Conservation (phyloP, 257 asterid species). For the Pogostemon cablin region DNA sequence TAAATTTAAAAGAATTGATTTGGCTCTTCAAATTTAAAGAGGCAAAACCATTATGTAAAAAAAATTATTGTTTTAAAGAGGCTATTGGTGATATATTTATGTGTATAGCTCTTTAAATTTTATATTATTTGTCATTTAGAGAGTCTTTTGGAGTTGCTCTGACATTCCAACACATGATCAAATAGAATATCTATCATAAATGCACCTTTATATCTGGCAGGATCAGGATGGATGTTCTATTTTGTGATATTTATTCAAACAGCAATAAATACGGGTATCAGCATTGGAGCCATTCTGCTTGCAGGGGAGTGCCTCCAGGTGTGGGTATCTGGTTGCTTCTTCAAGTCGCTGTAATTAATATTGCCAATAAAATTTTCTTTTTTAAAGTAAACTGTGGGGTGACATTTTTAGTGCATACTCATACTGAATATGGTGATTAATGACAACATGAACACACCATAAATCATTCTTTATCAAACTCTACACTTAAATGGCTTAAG, state of each 20-base stretch:
- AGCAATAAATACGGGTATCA: constrained; percentile 87
- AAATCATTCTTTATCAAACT: background rate
- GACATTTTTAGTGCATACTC: constrained; percentile 5
- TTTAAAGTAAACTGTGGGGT: constrained; percentile 1
- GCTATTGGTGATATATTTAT: too few relatives aligned
- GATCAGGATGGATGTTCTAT: constrained; percentile 95
- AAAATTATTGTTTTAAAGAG: too few relatives aligned
- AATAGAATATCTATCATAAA: background rate
- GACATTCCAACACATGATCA: background rate
- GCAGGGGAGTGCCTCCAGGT: constrained; percentile 98
- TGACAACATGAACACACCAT: background rate
- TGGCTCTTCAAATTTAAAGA: too few relatives aligned
- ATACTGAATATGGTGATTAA: background rate
- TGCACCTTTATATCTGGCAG: constrained; percentile 41
- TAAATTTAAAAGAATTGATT: too few relatives aligned
- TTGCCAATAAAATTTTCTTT: background rate
- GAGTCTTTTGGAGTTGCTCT: too few relatives aligned
- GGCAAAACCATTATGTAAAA: too few relatives aligned
- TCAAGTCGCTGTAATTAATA: background rate
- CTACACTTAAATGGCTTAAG: background rate
- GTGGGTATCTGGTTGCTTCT: constrained; percentile 25
- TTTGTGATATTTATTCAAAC: constrained; percentile 91
- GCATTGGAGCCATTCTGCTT: constrained; percentile 84
- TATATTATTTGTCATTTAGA: too few relatives aligned
- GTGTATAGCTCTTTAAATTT: too few relatives aligned